Evolutionary conservation across 305 asterid species (phyloP).

Genomic region (Fraxinus baroniana): DNA sequence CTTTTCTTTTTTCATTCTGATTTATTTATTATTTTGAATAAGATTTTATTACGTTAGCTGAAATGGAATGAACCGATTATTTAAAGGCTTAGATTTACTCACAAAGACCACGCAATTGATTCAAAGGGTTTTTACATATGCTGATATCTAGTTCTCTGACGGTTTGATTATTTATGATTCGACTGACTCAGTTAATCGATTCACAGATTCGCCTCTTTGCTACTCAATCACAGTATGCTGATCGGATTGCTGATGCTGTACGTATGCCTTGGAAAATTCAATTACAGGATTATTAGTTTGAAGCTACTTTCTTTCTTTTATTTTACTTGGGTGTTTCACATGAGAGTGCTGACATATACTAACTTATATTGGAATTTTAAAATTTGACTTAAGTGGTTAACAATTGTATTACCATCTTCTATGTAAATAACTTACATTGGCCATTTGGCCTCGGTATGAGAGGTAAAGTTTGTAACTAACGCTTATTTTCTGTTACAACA

Average conservation of each 20-base stretch:
- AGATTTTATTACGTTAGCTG: background rate
- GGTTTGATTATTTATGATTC: slow-evolving; percentile 13
- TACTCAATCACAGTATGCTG: slow-evolving; percentile 82
- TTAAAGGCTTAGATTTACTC: background rate
- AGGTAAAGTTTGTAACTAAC: slow-evolving; percentile 8
- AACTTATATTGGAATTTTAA: background rate
- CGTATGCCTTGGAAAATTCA: slow-evolving; percentile 30
- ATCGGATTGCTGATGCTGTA: slow-evolving; percentile 90
- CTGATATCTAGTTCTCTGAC: slow-evolving; percentile 8
- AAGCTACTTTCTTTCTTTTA: background rate
- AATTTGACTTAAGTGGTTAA: background rate
- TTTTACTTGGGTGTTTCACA: background rate
- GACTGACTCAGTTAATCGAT: slow-evolving; percentile 23
- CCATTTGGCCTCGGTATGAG: slow-evolving; percentile 25
- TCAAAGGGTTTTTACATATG: background rate
- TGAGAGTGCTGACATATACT: slow-evolving; percentile 4
- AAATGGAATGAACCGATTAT: background rate
- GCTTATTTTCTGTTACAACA: slow-evolving; percentile 28
- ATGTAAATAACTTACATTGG: background rate
- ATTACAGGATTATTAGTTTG: background rate
- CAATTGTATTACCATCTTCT: slow-evolving; percentile 9
- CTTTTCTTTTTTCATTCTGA: background rate
- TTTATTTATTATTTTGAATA: background rate
- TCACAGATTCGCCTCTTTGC: slow-evolving; percentile 84
- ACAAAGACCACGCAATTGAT: slow-evolving; percentile 9